phyloP scores from a whole-genome alignment of 257 asterid genomes.

The Cinchona pubescens region DNA sequence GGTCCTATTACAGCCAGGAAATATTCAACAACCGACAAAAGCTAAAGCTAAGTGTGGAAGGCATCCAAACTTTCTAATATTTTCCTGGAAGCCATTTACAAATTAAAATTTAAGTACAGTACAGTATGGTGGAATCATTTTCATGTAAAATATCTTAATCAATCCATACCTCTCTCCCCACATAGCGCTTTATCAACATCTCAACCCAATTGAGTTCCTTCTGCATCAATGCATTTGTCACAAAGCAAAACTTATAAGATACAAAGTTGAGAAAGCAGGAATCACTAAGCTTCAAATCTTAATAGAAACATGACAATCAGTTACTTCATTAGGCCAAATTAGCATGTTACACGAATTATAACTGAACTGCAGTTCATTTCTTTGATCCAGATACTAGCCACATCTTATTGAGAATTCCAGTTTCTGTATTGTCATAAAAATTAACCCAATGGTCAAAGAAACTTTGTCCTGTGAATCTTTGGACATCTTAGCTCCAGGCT shows the following conservation, averaged over 20 bases:
- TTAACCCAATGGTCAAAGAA: background rate
- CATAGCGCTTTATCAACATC: slow-evolving; percentile 57
- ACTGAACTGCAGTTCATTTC: background rate
- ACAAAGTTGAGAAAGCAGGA: background rate
- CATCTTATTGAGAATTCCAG: background rate
- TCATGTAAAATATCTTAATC: no score
- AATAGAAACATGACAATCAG: background rate
- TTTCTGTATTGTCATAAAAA: background rate
- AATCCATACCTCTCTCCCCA: slow-evolving; percentile 82
- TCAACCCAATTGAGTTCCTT: slow-evolving; percentile 81
- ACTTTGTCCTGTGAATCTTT: background rate
- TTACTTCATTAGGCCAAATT: background rate
- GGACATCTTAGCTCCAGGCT: background rate
- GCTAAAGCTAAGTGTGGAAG: background rate
- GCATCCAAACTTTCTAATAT: background rate
- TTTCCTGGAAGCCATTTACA: background rate
- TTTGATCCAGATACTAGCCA: slow-evolving; percentile 11
- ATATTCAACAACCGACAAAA: background rate
- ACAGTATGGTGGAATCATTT: background rate
- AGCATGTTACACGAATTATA: background rate
- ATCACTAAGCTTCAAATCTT: background rate
- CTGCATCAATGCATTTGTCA: slow-evolving; percentile 40
- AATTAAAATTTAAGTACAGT: background rate
- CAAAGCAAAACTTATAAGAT: slow-evolving; percentile 20
- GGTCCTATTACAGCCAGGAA: background rate